Base-by-base conservation (phyloP, 2,329 filamentous ascomycete genomes). In the Trichoderma endophyticum region DNA sequence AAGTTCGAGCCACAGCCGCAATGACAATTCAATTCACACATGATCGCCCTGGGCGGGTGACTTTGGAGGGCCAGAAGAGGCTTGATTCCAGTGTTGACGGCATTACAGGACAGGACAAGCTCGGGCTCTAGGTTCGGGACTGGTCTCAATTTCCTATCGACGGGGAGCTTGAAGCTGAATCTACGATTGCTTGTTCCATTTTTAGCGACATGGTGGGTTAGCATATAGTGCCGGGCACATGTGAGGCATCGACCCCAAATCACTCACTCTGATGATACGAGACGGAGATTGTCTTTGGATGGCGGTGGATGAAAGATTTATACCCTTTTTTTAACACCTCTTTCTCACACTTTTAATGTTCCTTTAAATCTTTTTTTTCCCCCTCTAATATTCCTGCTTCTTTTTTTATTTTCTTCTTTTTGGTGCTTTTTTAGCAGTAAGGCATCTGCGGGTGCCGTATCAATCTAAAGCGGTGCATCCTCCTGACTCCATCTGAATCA, bases 401-500 rank as follows among this genome's bases (percentile, higher is more conserved):
- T 14, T 51, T 54, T 12, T 3, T 24, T 3, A 9, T 12, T 21
- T 43, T 48, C 1, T 14, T 14, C 2, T 24, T 54, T 54, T 14
- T 21, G 21, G 8, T 48, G 43, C 9, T 12, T 12, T 48, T 18
- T 51, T 21, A 4, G 9, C 8, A 48, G 43, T 12, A 9, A 51
- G 43, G 43, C 43, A 21, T 21, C n/a, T 51, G 43, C 43, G n/a
- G 18, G 43, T 51, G 43, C 43, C 43, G 43, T 21, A n/a, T 51
- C 43, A 51, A 51, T 32, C 26, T 14, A 59, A 30, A 30, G 15
- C 56, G 65, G 54, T 36, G 34, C 36, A 62, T 69, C 60, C 68
- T 54, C 54, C 32, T 57, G 61, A 59, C 69, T 57, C 69, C 69
- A 60, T 71, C 62, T 60, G 34, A 65, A 65, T 65, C 69, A 71